Conservation (phyloP, 2,329 filamentous ascomycete genomes). For the Lachnellula arida region DNA sequence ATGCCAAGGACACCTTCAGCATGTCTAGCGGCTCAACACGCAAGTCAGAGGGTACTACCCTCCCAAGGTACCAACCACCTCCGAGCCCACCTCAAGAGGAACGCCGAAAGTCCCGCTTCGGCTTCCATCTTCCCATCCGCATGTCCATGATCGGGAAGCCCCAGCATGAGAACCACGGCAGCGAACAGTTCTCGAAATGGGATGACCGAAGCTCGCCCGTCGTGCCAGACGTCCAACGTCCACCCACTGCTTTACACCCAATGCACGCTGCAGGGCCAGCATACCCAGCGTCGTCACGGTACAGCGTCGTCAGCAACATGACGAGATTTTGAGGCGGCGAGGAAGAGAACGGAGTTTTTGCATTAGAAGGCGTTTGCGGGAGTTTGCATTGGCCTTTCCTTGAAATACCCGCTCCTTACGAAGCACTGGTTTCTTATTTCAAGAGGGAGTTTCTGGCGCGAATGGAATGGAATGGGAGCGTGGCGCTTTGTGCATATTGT, state of each 20-base stretch:
- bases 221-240: conserved; percentile 49
- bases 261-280: conserved; percentile 36
- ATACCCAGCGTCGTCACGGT: conserved; percentile 42
- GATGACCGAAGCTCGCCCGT: conserved; percentile 41
- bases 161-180: conserved; percentile 41
- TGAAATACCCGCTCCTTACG: conserved; percentile 27
- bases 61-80: conserved; percentile 28
- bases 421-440: conserved; percentile 9
- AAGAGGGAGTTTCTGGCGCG: conserved; percentile 9
- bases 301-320: conserved; percentile 26
- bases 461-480: background rate
- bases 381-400: conserved; percentile 8
- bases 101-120: conserved; percentile 35
- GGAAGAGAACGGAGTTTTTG: background rate
- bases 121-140: conserved; percentile 34
- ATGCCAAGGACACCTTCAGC: conserved; percentile 20
- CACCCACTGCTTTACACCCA: conserved; percentile 55
- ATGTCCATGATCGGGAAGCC: conserved; percentile 52
- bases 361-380: conserved; percentile 12
- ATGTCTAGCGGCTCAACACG: conserved; percentile 31
- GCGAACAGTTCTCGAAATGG: conserved; percentile 44
- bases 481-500: background rate
- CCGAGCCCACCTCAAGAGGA: conserved; percentile 35
- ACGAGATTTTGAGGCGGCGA: conserved; percentile 21
- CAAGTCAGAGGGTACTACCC: conserved; percentile 15